Evolutionary conservation across 2,329 filamentous ascomycete genomes (phyloP), one percentile per base, ranked within the genome.

Genomic region (Colletotrichum tabaci): DNA sequence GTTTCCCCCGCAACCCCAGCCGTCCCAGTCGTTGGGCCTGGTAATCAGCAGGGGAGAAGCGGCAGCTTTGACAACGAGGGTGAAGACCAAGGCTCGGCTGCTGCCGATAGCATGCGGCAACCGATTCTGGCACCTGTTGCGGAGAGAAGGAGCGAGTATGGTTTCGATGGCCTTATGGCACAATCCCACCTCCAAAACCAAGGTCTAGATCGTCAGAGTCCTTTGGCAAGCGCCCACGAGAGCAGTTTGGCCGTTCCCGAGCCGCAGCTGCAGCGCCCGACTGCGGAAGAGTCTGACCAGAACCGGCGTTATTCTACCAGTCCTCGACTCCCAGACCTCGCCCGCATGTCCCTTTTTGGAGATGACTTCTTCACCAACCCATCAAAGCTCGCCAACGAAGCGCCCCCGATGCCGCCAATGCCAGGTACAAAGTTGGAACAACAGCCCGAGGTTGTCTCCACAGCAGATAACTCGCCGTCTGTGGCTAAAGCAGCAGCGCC

Each of bases 101-200:
- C 15, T 38, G 75, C 18, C 58, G 73, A 21, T 78, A 77, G 62
- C 66, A 55, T 50, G 23, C 38, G 61, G 21, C 49, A 64, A 15
- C 61, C 84, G 44, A 82, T 79, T 26, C 77, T 90, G 55, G 84
- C 89, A 61, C 82, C 89, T 2, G 88, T 91, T 3, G 84, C 84
- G 2, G 89, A 91, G 78, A 84, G 87, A 67, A 90, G 86, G 79
- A 89, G 86, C 80, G 89, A 90, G 76, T 88, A 91, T 77, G 86
- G 85, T 13, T 81, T 89, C 69, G 87, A 89, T 12, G 84, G 85
- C 23, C 58, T 84, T 46, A 74, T 79, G 38, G 76, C 73, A 46
- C 71, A 67, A 47, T 67, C 77, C 60, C 60, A 57, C 26, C 60
- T 42, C 47, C 68, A 67, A 50, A 74, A 71, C 52, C 53, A 66